Evolutionary conservation across 495 filamentous ascomycete species (phyloP).

Genomic region (Annulohypoxylon maeteangense): DNA sequence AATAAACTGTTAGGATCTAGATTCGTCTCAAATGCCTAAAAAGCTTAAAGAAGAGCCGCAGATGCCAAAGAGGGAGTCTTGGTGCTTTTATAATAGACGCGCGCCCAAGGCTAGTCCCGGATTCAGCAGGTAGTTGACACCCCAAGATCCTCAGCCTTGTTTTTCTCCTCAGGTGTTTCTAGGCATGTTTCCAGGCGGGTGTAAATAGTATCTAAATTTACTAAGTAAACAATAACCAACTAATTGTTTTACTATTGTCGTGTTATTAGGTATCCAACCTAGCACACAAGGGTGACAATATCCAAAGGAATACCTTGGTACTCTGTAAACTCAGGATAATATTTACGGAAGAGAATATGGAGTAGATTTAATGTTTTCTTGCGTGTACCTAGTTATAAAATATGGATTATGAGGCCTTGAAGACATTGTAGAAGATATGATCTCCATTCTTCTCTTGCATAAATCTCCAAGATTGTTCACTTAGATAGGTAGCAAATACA

Average conservation of each 20-base stretch:
- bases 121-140: not conserved
- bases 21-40: not conserved
- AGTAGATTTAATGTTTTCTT: too few species aligned
- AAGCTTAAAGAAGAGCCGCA: conserved; percentile 4
- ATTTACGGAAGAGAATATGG: too few species aligned
- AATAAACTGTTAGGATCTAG: not conserved
- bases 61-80: not conserved
- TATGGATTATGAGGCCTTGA: too few species aligned
- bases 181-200: not conserved
- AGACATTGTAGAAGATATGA: too few species aligned
- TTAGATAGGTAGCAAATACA: too few species aligned
- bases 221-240: not conserved
- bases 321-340: too few species aligned
- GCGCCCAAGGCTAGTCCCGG: not conserved
- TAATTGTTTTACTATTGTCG: not conserved
- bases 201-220: not conserved
- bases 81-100: not conserved
- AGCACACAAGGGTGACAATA: too few species aligned
- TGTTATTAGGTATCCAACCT: not conserved
- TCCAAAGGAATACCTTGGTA: too few species aligned
- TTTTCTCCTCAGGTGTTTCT: not conserved
- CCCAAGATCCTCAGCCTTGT: not conserved
- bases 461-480: too few species aligned
- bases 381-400: too few species aligned
- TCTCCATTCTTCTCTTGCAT: too few species aligned